phyloP scores from a whole-genome alignment of 2,329 filamentous ascomycete species.

The Fusarium zealandicum region DNA sequence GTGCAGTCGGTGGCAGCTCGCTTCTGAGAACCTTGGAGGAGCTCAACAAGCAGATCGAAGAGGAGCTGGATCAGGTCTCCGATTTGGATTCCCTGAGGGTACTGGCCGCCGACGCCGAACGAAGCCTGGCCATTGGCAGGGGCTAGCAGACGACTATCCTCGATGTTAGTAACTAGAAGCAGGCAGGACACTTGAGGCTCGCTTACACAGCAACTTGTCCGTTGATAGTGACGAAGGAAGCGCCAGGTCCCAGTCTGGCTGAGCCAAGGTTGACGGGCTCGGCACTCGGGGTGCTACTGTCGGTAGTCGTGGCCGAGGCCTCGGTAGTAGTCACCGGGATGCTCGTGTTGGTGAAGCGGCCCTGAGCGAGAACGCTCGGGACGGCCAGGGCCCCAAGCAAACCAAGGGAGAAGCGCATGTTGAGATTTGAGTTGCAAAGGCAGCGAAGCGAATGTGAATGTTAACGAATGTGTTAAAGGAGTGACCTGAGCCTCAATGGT shows the following conservation, averaged over 20 bases:
- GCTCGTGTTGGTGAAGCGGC: conserved; percentile 28
- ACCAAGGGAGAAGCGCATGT: conserved; percentile 23
- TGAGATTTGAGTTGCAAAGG: conserved; percentile 3
- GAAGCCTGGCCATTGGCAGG: neutral
- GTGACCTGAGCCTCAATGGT: conserved; percentile 30
- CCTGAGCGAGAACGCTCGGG: conserved; percentile 21
- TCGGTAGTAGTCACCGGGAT: neutral
- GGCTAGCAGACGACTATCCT: neutral
- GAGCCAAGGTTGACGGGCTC: neutral
- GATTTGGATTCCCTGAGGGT: fast-evolving
- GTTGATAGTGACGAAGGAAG: neutral
- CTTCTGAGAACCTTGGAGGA: neutral
- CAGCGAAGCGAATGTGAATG: conserved; percentile 7
- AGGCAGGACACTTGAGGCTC: fast-evolving
- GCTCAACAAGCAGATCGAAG: neutral
- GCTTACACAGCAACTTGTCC: conserved; percentile 13
- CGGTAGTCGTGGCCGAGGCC: neutral
- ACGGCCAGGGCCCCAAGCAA: conserved; percentile 22
- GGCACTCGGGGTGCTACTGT: fast-evolving
- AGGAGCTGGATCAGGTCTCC: conserved; percentile 10
- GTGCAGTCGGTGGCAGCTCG: conserved; percentile 11
- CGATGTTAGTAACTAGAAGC: neutral
- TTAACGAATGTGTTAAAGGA: conserved; percentile 26
- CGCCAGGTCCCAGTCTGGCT: neutral
- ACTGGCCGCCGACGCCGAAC: neutral